These are phyloP conservation scores for Kwoniella shivajii DNA, from an alignment of 1,284 basidiomycete species.

Conservation along the genomic window DNA sequence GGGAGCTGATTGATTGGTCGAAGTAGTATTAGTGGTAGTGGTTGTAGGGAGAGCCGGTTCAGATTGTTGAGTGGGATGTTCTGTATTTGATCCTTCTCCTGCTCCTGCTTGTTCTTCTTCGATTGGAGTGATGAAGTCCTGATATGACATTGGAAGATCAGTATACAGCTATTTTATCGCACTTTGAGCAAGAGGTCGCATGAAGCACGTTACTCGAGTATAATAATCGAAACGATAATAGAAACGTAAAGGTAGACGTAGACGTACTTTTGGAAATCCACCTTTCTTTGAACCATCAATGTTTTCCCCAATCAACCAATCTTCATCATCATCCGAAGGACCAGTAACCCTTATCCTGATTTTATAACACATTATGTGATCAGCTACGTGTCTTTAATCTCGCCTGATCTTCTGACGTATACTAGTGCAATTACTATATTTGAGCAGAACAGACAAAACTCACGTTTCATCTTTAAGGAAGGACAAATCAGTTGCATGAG, in stretches of 20 bases:
- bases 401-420: too few relatives aligned
- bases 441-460: too few relatives aligned
- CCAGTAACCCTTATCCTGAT: constrained; percentile 52
- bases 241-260: too few relatives aligned
- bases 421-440: too few relatives aligned
- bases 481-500: constrained; percentile 53
- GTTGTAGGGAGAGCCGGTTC: too few relatives aligned
- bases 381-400: too few relatives aligned
- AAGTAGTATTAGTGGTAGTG: neutral
- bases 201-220: neutral
- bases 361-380: neutral
- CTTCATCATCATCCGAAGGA: constrained; percentile 51
- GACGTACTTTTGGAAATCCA: constrained; percentile 51
- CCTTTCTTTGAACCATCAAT: constrained; percentile 49
- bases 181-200: constrained; percentile 10
- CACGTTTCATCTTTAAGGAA: constrained; percentile 54
- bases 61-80: neutral
- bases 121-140: constrained; percentile 47
- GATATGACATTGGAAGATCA: neutral
- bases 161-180: neutral
- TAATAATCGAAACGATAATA: neutral
- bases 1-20: constrained; percentile 12
- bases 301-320: constrained; percentile 52
- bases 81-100: constrained; percentile 8
- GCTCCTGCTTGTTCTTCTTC: constrained; percentile 35